A percentile compares a stretch with the other conserved stretches of the same genome.
These are phyloP conservation scores for Colletotrichum orchidophilum DNA, from an alignment of 2,329 filamentous ascomycete species.

Conservation along the genomic window DNA sequence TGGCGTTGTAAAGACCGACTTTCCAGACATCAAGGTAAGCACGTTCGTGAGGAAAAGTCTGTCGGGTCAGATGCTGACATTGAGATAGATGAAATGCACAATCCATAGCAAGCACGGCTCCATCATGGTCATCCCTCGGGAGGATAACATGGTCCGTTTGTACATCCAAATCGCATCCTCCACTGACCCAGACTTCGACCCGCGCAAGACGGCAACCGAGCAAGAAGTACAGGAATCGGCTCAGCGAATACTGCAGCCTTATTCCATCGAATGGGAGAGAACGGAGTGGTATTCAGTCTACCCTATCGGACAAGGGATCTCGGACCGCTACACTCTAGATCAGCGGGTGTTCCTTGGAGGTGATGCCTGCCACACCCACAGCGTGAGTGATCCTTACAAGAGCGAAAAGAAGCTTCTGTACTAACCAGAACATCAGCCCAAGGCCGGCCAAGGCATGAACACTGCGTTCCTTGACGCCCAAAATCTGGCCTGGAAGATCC, in stretches of 20 bases:
- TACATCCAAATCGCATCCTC: constrained; percentile 75
- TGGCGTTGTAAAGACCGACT: constrained; percentile 76
- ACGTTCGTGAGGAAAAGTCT: background rate
- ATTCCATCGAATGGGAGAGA: constrained; percentile 72
- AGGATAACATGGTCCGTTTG: constrained; percentile 70
- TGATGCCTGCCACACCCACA: constrained; percentile 83
- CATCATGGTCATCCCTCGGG: constrained; percentile 81
- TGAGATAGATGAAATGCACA: constrained; percentile 72
- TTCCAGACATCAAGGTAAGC: constrained; percentile 77
- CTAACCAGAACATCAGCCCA: constrained; percentile 61
- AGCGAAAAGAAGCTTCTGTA: background rate
- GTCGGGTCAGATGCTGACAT: background rate
- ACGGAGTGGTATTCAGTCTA: constrained; percentile 82
- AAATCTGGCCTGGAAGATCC: constrained; percentile 96
- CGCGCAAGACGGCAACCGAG: constrained; percentile 69
- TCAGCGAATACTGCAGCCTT: constrained; percentile 72
- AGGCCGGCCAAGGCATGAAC: constrained; percentile 84
- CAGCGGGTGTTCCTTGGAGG: constrained; percentile 79
- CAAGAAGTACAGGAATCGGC: constrained; percentile 72
- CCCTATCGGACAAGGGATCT: constrained; percentile 78
- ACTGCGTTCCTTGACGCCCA: constrained; percentile 82
- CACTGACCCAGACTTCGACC: constrained; percentile 68
- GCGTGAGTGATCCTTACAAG: constrained; percentile 55
- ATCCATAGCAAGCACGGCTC: constrained; percentile 80
- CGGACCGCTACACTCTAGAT: constrained; percentile 73